phyloP scores from a whole-genome alignment of 2,329 filamentous ascomycete species.

The Nemania bipapillata region DNA sequence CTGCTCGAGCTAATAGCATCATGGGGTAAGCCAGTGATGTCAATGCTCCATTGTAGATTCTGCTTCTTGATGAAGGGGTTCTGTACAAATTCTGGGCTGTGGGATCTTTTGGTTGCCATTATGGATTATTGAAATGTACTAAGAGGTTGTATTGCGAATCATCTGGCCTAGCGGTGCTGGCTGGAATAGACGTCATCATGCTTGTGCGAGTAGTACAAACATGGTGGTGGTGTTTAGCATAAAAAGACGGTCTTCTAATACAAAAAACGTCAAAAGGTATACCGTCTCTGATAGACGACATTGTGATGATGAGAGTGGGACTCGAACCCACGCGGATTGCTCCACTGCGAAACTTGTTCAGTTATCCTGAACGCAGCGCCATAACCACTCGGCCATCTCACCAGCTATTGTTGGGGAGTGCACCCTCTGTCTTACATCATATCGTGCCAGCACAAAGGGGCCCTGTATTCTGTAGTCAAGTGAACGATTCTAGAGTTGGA shows the following conservation, averaged over 20 bases:
- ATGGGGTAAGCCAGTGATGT: constrained; percentile 38
- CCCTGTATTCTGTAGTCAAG: too few species aligned
- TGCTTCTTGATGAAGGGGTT: constrained; percentile 62
- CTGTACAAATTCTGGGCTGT: constrained; percentile 53
- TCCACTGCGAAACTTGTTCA: constrained; percentile 47
- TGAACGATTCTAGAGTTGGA: too few species aligned
- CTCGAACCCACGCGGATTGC: constrained; percentile 57
- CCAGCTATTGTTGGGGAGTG: constrained; percentile 22
- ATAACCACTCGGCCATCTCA: constrained; percentile 53
- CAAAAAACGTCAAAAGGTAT: constrained; percentile 20
- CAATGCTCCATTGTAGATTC: constrained; percentile 59
- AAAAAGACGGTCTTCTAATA: too few species aligned
- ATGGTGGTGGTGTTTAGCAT: too few species aligned
- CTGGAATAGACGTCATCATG: too few species aligned
- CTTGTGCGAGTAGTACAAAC: too few species aligned
- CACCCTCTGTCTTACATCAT: not conserved
- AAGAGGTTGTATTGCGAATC: not conserved
- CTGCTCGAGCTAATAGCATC: constrained; percentile 33
- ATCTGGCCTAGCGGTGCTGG: not conserved
- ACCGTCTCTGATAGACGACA: not conserved
- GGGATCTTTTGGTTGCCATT: constrained; percentile 50
- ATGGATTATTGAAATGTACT: constrained; percentile 1
- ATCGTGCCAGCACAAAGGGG: too few species aligned
- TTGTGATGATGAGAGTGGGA: constrained; percentile 53
- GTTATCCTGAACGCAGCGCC: constrained; percentile 50